Conservation (phyloP, 768 basidiomycete species). For the Suillus subalutaceus region DNA sequence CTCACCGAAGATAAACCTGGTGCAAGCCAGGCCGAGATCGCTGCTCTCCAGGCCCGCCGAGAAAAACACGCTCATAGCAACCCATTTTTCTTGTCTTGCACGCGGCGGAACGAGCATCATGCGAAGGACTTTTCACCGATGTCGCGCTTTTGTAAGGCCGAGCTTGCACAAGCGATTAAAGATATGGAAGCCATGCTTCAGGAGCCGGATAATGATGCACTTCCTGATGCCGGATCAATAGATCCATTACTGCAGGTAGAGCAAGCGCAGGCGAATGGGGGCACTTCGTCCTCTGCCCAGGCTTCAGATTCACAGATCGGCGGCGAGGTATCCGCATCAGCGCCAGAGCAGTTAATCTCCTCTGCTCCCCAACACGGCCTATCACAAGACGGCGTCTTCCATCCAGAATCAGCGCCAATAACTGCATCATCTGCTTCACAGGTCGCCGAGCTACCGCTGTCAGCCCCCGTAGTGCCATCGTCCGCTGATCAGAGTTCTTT, state of each 20-base stretch:
- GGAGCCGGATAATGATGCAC: slow-evolving; percentile 32
- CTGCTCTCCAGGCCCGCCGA: slow-evolving; percentile 51
- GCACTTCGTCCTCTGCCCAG: background rate
- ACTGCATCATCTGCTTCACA: background rate
- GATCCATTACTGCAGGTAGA: slow-evolving; percentile 32
- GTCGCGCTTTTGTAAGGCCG: slow-evolving; percentile 68
- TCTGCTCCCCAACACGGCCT: background rate
- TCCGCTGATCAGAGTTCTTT: slow-evolving; percentile 10
- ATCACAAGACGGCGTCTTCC: slow-evolving; percentile 1
- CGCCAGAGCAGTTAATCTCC: background rate
- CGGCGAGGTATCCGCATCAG: background rate
- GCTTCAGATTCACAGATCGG: background rate
- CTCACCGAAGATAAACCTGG: slow-evolving; percentile 57
- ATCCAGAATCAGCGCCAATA: background rate
- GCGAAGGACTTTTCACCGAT: slow-evolving; percentile 75
- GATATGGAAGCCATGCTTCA: slow-evolving; percentile 66
- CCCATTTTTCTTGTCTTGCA: slow-evolving; percentile 76
- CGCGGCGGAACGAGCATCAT: slow-evolving; percentile 70
- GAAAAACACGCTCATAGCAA: slow-evolving; percentile 67
- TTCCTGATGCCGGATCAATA: slow-evolving; percentile 26
- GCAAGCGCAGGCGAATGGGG: slow-evolving; percentile 11
- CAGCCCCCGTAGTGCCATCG: slow-evolving; percentile 14
- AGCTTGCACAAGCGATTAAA: slow-evolving; percentile 64
- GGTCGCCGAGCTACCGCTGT: background rate
- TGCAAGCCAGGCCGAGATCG: slow-evolving; percentile 50